Percentiles rank a stretch among this genome's conserved stretches.
Conservation (phyloP, 257 asterid species). For the Solanum pinnatisectum region DNA sequence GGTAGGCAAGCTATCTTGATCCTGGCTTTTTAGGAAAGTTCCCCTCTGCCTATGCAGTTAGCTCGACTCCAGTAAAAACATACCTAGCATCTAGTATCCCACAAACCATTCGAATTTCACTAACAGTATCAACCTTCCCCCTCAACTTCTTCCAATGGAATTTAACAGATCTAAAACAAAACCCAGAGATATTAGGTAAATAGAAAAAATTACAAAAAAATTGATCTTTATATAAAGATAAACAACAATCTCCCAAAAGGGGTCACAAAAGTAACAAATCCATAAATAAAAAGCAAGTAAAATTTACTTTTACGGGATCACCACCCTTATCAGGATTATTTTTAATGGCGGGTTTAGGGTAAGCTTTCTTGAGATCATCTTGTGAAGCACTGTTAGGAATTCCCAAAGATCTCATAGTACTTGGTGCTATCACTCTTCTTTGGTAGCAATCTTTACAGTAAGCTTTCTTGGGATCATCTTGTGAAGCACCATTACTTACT, state of each 20-base stretch:
- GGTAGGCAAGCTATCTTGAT: neutral
- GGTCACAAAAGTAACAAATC: neutral
- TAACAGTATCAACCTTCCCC: neutral
- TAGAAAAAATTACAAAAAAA: neutral
- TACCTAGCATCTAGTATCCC: neutral
- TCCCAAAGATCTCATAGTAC: conserved; percentile 10
- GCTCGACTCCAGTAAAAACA: neutral
- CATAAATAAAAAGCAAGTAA: neutral
- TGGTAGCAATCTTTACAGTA: too few relatives aligned
- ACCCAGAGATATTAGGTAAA: neutral
- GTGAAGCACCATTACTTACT: too few relatives aligned
- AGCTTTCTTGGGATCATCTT: too few relatives aligned
- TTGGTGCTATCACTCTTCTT: conserved; percentile 13
- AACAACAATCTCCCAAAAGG: neutral
- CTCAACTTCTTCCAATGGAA: neutral
- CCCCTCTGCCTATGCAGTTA: neutral
- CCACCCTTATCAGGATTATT: conserved; percentile 15
- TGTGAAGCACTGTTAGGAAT: conserved; percentile 2
- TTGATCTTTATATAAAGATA: neutral
- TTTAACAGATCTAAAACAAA: neutral
- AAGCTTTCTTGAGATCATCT: conserved; percentile 15
- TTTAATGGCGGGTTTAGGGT: conserved; percentile 4
- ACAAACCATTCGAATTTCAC: neutral
- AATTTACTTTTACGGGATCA: conserved; percentile 7
- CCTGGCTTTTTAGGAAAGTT: neutral